Evolutionary conservation across 805 yeast species (phyloP).

Genomic region (Hanseniaspora thailandica): DNA sequence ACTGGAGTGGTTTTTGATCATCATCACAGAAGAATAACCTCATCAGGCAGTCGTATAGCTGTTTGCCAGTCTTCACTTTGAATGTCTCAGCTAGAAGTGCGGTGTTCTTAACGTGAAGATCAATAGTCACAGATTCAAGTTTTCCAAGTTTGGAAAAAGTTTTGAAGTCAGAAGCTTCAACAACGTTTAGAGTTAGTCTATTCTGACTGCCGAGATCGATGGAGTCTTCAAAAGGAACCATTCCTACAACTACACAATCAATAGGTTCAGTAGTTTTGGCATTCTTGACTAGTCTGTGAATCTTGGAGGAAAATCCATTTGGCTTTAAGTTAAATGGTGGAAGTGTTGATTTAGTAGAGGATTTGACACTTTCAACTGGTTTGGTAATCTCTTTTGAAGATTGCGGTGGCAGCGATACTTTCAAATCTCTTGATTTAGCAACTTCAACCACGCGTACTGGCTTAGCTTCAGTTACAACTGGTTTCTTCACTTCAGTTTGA

Average conservation of each 20-base stretch:
- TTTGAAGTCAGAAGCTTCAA: slow-evolving; percentile 3
- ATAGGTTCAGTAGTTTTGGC: not conserved
- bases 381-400: not conserved
- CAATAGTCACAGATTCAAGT: not conserved
- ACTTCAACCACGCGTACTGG: too few species aligned
- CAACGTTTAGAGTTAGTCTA: not conserved
- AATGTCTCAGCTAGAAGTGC: not conserved
- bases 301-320: not conserved
- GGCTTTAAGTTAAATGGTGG: not conserved
- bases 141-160: not conserved
- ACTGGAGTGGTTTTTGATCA: not conserved
- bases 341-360: not conserved
- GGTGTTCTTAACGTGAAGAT: not conserved
- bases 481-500: too few species aligned
- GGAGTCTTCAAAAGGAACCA: not conserved
- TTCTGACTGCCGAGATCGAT: not conserved
- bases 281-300: not conserved
- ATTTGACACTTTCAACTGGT: not conserved
- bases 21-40: not conserved
- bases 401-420: too few species aligned
- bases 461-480: not conserved
- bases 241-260: slow-evolving; percentile 3
- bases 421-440: not conserved
- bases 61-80: not conserved
- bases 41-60: not conserved